Evolutionary conservation across 2,329 filamentous ascomycete species (phyloP), one percentile per base, ranked within the genome.

Genomic region (Penicillium sp.): DNA sequence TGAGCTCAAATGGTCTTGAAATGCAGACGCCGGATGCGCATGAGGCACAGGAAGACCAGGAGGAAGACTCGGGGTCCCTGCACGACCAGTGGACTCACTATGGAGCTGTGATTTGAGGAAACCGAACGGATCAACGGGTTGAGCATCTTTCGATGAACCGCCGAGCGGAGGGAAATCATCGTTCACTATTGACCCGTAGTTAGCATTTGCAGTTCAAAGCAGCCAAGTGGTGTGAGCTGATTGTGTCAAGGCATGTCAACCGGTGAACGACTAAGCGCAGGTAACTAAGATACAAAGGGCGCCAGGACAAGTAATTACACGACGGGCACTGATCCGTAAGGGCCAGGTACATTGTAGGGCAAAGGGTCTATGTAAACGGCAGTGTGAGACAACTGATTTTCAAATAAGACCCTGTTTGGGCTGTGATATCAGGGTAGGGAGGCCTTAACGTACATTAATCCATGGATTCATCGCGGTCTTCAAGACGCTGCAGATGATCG

Each of bases 361-460:
- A 56, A 45, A 49, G 53, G 54, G 60, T 71, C 67, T 71, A 70
- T 67, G 67, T 61, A 64, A 64, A 68, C 64, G 65, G 62, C 65
- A 61, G 60, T 62, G 69, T 72, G 69, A 71, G 69, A 70, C 55
- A 69, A 62, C 67, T 71, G 61, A 60, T 71, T 37, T 71, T 72
- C 66, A 61, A 63, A 69, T 72, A 70, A 60, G 59, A 57, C 62
- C 67, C 66, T 60, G 60, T 69, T 64, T 61, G 59, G 57, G 60
- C 60, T 58, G 57, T 63, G 64, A 56, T 68, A 66, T 63, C 61
- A 69, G 68, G 68, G 60, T 63, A 70, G 69, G 71, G 70, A 72
- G 68, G 69, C 56, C 56, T 73, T 74, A 74, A 74, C 72, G 67
- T 74, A 74, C 72, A 74, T 72, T 65, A 62, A 67, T 62, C 61